These are phyloP conservation scores for Cyberlindnera mycetangii DNA, from an alignment of 805 yeast species.

Conservation along the genomic window DNA sequence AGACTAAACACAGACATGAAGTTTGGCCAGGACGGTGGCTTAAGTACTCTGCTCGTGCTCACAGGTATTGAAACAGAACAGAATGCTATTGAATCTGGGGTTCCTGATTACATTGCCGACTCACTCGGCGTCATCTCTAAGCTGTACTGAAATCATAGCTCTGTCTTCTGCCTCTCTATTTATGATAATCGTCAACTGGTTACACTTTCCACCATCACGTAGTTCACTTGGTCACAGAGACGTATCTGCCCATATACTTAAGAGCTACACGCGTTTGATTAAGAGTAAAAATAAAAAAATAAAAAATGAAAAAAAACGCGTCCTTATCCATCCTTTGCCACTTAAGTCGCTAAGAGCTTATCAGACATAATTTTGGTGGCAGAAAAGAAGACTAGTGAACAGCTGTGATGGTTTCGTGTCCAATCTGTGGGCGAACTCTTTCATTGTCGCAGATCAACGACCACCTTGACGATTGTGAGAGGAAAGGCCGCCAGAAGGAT, in stretches of 20 bases:
- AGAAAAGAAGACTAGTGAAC: neutral
- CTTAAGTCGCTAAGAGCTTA: too few relatives aligned
- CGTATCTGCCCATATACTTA: too few relatives aligned
- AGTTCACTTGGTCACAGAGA: too few relatives aligned
- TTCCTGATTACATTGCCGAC: slow-evolving; percentile 67
- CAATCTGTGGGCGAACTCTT: slow-evolving; percentile 23
- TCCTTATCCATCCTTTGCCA: too few relatives aligned
- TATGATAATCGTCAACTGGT: too few relatives aligned
- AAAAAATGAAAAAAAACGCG: too few relatives aligned
- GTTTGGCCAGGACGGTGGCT: slow-evolving; percentile 85
- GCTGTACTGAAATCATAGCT: slow-evolving; percentile 45
- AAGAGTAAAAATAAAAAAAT: too few relatives aligned
- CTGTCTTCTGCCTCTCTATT: too few relatives aligned
- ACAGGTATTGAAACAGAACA: slow-evolving; percentile 88
- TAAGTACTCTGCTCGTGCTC: slow-evolving; percentile 81
- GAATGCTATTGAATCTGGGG: slow-evolving; percentile 42
- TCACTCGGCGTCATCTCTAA: slow-evolving; percentile 62
- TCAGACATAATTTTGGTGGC: too few relatives aligned
- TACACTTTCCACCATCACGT: too few relatives aligned
- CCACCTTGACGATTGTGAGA: slow-evolving; percentile 27
- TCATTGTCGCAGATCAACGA: slow-evolving; percentile 21
- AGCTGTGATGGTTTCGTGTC: slow-evolving; percentile 25
- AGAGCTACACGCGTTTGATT: too few relatives aligned
- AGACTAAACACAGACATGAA: slow-evolving; percentile 92
- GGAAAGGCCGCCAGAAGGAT: slow-evolving; percentile 1